A percentile compares a stretch with the other conserved stretches of the same genome.
These are phyloP conservation scores for Hyaloscypha finlandica DNA, from an alignment of 495 filamentous ascomycete species.

Conservation along the genomic window DNA sequence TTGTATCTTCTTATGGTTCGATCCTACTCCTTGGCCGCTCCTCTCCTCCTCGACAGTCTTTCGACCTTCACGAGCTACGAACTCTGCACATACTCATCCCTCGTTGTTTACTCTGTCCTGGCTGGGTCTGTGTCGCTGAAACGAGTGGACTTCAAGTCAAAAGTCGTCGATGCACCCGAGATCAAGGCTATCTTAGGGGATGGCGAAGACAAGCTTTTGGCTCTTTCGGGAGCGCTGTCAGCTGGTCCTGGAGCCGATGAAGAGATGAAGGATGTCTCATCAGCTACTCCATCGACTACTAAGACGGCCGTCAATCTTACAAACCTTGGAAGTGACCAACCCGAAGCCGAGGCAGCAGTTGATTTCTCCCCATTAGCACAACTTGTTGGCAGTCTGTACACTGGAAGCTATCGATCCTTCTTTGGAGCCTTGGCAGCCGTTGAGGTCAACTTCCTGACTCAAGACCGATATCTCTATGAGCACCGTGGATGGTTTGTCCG, in stretches of 20 bases:
- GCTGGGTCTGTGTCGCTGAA: slow-evolving; percentile 93
- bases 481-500: slow-evolving; percentile 95
- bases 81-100: slow-evolving; percentile 89
- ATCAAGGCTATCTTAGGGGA: slow-evolving; percentile 95
- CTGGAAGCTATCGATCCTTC: slow-evolving; percentile 88
- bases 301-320: slow-evolving; percentile 81
- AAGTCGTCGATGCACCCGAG: slow-evolving; percentile 96
- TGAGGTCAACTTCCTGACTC: slow-evolving; percentile 89
- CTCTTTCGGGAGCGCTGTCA: slow-evolving; percentile 72
- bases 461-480: slow-evolving; percentile 92
- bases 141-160: slow-evolving; percentile 97
- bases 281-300: slow-evolving; percentile 53
- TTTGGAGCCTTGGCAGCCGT: slow-evolving; percentile 89
- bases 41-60: slow-evolving; percentile 90
- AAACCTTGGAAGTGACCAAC: slow-evolving; percentile 69
- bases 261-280: slow-evolving; percentile 70
- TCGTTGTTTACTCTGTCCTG: slow-evolving; percentile 94
- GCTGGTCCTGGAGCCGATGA: slow-evolving; percentile 79
- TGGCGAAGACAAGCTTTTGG: slow-evolving; percentile 81
- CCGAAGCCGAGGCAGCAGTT: slow-evolving; percentile 71
- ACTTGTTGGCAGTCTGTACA: slow-evolving; percentile 88
- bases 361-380: slow-evolving; percentile 82
- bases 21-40: slow-evolving; percentile 85
- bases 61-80: slow-evolving; percentile 99
- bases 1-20: slow-evolving; percentile 89